phyloP scores from a whole-genome alignment of 108 stramenopile species.

The Epithemia pelagica region DNA sequence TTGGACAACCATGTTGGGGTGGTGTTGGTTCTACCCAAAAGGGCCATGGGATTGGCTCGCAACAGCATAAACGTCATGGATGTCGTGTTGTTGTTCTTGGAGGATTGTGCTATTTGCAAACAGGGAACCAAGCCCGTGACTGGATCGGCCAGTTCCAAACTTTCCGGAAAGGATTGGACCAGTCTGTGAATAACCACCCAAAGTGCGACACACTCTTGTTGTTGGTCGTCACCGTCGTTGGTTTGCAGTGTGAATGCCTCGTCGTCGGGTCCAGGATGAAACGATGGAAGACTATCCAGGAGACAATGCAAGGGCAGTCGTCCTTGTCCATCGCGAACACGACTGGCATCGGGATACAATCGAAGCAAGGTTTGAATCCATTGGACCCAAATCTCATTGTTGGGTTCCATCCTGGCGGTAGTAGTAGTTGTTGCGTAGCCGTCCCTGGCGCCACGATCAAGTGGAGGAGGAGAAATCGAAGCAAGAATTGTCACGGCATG shows the following conservation, averaged over 20 bases:
- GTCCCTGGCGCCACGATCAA: neutral
- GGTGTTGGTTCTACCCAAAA: no score
- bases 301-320: neutral
- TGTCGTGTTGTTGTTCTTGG: no score
- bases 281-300: neutral
- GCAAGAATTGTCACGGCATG: neutral
- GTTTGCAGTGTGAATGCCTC: neutral
- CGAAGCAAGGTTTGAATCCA: neutral
- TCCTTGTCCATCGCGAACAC: neutral
- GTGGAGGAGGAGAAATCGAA: neutral
- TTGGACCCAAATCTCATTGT: neutral
- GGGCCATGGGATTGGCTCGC: neutral
- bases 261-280: neutral
- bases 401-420: no score
- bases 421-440: neutral
- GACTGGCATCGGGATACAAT: neutral
- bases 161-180: neutral
- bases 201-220: neutral
- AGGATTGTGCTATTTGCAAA: neutral
- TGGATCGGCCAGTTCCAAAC: neutral
- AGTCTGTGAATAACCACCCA: neutral
- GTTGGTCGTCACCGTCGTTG: neutral
- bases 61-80: neutral
- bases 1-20: no score
- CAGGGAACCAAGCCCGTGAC: neutral